Evolutionary conservation across 352 stramenopile species (phyloP), one percentile per base, ranked within the genome.

Genomic region (Sclerospora graminicola): DNA sequence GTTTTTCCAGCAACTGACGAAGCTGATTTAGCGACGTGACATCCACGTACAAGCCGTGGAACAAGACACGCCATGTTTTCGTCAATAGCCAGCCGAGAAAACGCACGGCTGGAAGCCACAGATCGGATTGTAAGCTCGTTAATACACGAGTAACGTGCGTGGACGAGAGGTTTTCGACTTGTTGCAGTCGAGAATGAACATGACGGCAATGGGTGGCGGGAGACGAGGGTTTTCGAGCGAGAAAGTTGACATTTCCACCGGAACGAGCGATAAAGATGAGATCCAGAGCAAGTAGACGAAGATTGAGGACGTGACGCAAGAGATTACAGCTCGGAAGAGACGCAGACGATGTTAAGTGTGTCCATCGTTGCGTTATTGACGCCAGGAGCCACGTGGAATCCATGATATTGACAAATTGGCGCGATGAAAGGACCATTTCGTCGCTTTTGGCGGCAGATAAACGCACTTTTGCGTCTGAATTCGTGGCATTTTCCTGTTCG

Each of bases 1-100:
- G n/a, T n/a, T n/a, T n/a, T 32, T 82, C 62, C 8, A 90, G 42
- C 19, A 72, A 59, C 14, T 70, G 51, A 10, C 79, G 64, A 11
- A 91, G 60, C 9, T 59, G 58, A 13, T 80, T 62, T 5, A 89
- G 51, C 4, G 72, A 86, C 42, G 69, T 65, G 21, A 82, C 48
- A 27, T 90, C 76, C 14, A 90, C 69, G 51, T 87, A 63, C 2
- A 90, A 51, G 0, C 76, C 74, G 15, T 81, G 37, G 23, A 89
- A 91, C 1, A 91, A 53, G 47, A 82, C 46, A 32, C 80, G 74
- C 76, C 76, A 91, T 15, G 63, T 71, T 58, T 91, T 91, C 20
- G 69, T 86, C 20, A 91, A 58, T 21, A 89, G 41, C 71, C 72
- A 91, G 0, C 80, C 80, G 19, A 91, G 63, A 32, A 59, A 82